Conservation (phyloP, 1,284 basidiomycete species). For the Laetiporus sulphureus region DNA sequence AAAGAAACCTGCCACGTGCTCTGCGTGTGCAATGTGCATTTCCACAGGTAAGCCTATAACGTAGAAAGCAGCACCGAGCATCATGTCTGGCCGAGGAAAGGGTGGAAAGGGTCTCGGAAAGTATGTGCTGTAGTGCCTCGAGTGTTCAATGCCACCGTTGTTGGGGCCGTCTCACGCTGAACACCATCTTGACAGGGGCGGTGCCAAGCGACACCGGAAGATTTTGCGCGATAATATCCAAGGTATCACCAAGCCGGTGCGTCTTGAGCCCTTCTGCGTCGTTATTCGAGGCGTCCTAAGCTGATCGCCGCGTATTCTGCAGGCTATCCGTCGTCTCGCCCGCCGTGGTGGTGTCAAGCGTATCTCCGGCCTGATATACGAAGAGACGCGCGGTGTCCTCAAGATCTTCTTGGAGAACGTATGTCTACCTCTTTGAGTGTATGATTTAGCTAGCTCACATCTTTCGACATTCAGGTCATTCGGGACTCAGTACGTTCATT, state of each 20-base stretch:
- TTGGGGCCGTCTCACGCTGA: constrained; percentile 1
- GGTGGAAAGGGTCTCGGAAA: constrained; percentile 42
- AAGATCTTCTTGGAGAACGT: constrained; percentile 75
- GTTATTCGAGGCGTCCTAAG: constrained; percentile 21
- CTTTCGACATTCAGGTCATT: constrained; percentile 41
- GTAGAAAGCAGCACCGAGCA: constrained; percentile 7
- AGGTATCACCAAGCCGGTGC: constrained; percentile 49
- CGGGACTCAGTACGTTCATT: constrained; percentile 54
- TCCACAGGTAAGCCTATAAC: too few relatives aligned
- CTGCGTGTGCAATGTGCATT: too few relatives aligned
- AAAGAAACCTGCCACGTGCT: too few relatives aligned
- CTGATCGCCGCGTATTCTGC: constrained; percentile 8
- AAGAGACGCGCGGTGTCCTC: constrained; percentile 78
- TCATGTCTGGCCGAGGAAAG: constrained; percentile 62
- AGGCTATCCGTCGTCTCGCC: constrained; percentile 80
- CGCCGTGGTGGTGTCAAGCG: constrained; percentile 83
- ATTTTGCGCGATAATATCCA: constrained; percentile 67
- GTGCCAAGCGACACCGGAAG: constrained; percentile 59
- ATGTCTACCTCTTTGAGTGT: constrained; percentile 7
- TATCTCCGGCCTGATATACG: constrained; percentile 80
- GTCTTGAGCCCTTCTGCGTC: constrained; percentile 23
- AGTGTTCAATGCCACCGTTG: not conserved
- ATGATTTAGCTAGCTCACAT: constrained; percentile 5
- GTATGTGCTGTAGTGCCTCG: constrained; percentile 7
- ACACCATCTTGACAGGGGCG: constrained; percentile 25